These are phyloP conservation scores for Penstemon barbatus DNA, from an alignment of 257 asterid genomes.

Conservation along the genomic window DNA sequence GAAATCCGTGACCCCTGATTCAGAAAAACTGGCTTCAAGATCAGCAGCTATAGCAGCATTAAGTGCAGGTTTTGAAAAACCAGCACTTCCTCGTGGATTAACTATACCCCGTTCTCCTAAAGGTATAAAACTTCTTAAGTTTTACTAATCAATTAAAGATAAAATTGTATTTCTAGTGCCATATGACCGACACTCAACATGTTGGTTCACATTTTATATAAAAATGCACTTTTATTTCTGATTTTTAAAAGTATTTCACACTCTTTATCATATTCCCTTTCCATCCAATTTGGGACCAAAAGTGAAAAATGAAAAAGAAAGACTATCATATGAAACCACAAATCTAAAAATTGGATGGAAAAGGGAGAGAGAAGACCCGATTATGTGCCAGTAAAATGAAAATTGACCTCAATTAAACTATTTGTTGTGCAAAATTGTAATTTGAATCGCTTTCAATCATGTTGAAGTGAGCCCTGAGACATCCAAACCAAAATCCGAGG, in stretches of 20 bases:
- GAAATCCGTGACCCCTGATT: conserved; percentile 60
- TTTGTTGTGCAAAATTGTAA: conserved; percentile 6
- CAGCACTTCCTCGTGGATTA: conserved; percentile 52
- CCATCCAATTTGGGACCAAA: neutral
- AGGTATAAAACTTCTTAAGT: conserved; percentile 39
- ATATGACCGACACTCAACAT: no score
- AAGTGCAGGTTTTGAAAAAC: conserved; percentile 55
- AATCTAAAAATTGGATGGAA: no score
- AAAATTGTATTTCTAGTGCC: no score
- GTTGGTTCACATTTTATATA: no score
- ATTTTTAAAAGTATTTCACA: no score
- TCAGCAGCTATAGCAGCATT: conserved; percentile 80
- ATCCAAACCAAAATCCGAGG: conserved; percentile 45
- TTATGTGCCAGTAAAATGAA: no score
- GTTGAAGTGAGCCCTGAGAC: conserved; percentile 53
- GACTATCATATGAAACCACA: no score
- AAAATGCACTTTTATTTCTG: no score
- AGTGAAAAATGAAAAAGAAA: no score
- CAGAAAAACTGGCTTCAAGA: conserved; percentile 54
- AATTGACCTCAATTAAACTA: neutral
- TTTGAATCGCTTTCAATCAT: neutral
- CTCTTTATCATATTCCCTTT: neutral
- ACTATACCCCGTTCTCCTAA: conserved; percentile 69
- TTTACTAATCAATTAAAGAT: neutral
- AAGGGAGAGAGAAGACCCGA: no score